Evolutionary conservation across 1,139 yeast species (phyloP).

Genomic region (Komagataea norvegica): DNA sequence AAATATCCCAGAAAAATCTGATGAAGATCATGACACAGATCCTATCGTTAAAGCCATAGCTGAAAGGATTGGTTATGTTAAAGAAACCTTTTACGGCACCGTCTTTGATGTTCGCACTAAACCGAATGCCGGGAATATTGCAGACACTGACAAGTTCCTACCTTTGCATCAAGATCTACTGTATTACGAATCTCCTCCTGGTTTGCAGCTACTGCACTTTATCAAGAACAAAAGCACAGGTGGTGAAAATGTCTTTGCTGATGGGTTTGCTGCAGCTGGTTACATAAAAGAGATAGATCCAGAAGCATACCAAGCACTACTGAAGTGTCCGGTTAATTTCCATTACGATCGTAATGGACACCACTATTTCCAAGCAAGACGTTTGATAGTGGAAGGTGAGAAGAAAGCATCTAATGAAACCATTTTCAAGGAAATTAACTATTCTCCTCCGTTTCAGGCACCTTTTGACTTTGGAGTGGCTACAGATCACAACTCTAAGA

Average conservation of each 20-base stretch:
- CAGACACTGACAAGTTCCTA: slow-evolving; percentile 60
- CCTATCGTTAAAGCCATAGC: slow-evolving; percentile 46
- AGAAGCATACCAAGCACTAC: slow-evolving; percentile 59
- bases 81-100: slow-evolving; percentile 69
- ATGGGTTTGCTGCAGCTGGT: slow-evolving; percentile 65
- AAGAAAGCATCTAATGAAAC: slow-evolving; percentile 26
- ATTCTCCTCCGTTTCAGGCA: slow-evolving; percentile 85
- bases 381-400: slow-evolving; percentile 59
- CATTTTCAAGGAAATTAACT: slow-evolving; percentile 56
- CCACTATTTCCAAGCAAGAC: slow-evolving; percentile 60
- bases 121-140: slow-evolving; percentile 65
- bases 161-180: slow-evolving; percentile 80
- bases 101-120: slow-evolving; percentile 65
- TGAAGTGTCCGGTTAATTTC: slow-evolving; percentile 61
- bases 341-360: slow-evolving; percentile 65
- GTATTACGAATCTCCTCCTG: slow-evolving; percentile 83
- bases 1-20: slow-evolving; percentile 40
- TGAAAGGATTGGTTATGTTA: slow-evolving; percentile 61
- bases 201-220: slow-evolving; percentile 66
- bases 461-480: slow-evolving; percentile 58
- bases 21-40: slow-evolving; percentile 21
- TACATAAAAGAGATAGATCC: slow-evolving; percentile 52
- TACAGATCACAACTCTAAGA: slow-evolving; percentile 21
- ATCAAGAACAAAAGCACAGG: slow-evolving; percentile 61
- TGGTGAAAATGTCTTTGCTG: slow-evolving; percentile 73